These are phyloP conservation scores for Sporisorium graminicola DNA, from an alignment of 1,284 basidiomycete genomes.

Conservation along the genomic window DNA sequence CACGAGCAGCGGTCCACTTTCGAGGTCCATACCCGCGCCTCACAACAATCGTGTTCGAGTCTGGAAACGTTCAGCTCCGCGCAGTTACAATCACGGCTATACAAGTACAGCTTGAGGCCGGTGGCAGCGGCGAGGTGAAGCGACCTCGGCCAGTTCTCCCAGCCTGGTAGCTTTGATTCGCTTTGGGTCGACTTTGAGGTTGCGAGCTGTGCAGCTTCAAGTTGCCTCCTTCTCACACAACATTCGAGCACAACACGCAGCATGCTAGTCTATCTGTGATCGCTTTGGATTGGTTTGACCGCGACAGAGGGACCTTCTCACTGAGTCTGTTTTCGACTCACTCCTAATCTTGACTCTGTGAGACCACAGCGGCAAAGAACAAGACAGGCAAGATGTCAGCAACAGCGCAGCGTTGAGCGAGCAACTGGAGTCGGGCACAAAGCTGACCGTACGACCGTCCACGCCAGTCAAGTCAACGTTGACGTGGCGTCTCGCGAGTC, in stretches of 20 bases:
- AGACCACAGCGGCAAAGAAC: not conserved
- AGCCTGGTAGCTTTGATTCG: not conserved
- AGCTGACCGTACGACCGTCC: not conserved
- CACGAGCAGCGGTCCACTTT: not conserved
- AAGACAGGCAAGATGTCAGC: not conserved
- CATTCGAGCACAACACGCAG: not conserved
- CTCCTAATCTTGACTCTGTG: conserved; percentile 3
- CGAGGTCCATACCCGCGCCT: not conserved
- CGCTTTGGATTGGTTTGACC: not conserved
- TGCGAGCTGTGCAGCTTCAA: not conserved
- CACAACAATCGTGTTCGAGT: not conserved
- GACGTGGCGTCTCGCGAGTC: not conserved
- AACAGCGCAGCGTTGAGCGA: not conserved
- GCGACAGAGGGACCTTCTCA: not conserved
- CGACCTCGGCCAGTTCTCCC: not conserved
- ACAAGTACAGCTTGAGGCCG: not conserved
- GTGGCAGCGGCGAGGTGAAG: not conserved
- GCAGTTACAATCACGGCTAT: not conserved
- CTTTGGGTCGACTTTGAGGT: not conserved
- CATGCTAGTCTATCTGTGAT: not conserved
- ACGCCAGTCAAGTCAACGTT: not conserved
- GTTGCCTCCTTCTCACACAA: not conserved
- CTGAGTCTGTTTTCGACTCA: too few species aligned
- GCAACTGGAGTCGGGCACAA: not conserved
- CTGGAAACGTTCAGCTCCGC: not conserved